Evolutionary conservation across 2,329 filamentous ascomycete genomes (phyloP).

Genomic region (Ustilaginoidea virens): DNA sequence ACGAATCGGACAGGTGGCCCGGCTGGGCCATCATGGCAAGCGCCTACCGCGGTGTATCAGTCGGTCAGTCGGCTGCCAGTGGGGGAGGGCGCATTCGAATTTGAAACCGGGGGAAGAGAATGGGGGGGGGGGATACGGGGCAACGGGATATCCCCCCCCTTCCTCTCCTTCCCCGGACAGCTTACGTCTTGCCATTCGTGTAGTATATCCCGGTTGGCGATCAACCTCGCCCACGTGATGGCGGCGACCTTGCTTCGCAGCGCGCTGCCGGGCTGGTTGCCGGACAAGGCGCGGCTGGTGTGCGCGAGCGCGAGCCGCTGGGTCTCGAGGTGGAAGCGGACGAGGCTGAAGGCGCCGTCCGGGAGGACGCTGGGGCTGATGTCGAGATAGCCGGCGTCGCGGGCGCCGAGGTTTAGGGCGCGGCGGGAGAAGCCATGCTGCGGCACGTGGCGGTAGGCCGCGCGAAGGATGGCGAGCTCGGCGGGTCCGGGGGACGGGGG

Average conservation of each 20-base stretch:
- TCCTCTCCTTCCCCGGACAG: neutral
- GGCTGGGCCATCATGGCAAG: slow-evolving; percentile 83
- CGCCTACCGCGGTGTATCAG: slow-evolving; percentile 51
- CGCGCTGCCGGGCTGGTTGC: slow-evolving; percentile 2
- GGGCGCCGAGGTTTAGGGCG: slow-evolving; percentile 61
- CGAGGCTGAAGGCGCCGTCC: slow-evolving; percentile 64
- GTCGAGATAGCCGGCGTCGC: slow-evolving; percentile 73
- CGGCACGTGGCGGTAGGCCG: slow-evolving; percentile 68
- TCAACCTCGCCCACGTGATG: slow-evolving; percentile 62
- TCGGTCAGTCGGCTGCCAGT: neutral
- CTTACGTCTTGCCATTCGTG: slow-evolving; percentile 73
- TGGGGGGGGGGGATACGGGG: too few relatives aligned
- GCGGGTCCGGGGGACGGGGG: slow-evolving; percentile 48
- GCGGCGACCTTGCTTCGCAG: slow-evolving; percentile 44
- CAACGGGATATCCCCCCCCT: neutral
- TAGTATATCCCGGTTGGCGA: slow-evolving; percentile 58
- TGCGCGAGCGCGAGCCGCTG: slow-evolving; percentile 45
- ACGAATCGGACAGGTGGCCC: slow-evolving; percentile 55
- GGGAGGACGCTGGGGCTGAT: slow-evolving; percentile 74
- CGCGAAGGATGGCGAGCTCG: slow-evolving; percentile 64
- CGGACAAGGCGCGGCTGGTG: slow-evolving; percentile 23
- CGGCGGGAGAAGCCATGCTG: slow-evolving; percentile 65
- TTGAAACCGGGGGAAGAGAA: too few relatives aligned
- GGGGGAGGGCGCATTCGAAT: neutral
- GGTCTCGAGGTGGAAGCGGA: slow-evolving; percentile 60